phyloP scores from a whole-genome alignment of 805 yeast species.

The Hermanozyma aechmeae region DNA sequence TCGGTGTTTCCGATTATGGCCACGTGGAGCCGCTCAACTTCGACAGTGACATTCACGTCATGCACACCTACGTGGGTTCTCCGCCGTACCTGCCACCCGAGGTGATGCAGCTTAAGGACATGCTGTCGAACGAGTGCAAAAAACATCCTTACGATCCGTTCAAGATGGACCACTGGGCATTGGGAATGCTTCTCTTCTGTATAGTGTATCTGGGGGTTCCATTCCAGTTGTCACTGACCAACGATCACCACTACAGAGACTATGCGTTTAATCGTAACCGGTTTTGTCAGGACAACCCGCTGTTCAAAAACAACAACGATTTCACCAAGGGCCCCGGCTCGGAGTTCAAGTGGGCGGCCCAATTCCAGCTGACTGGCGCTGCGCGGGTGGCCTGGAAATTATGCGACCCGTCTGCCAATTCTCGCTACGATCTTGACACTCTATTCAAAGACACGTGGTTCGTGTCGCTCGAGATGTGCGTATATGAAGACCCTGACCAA shows the following conservation, averaged over 20 bases:
- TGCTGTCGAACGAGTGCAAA: slow-evolving; percentile 20
- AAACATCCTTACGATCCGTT: slow-evolving; percentile 51
- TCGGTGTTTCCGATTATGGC: slow-evolving; percentile 65
- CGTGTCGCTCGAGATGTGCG: slow-evolving; percentile 47
- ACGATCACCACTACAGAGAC: slow-evolving; percentile 44
- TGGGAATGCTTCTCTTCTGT: slow-evolving; percentile 61
- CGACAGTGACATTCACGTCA: slow-evolving; percentile 25
- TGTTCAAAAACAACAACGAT: slow-evolving; percentile 38
- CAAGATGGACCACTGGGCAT: slow-evolving; percentile 63
- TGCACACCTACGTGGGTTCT: slow-evolving; percentile 57
- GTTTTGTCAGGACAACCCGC: slow-evolving; percentile 31
- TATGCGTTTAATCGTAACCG: slow-evolving; percentile 41
- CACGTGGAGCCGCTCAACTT: slow-evolving; percentile 45
- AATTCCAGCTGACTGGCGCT: slow-evolving; percentile 47
- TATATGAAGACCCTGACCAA: slow-evolving; percentile 40
- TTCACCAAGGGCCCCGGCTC: slow-evolving; percentile 54
- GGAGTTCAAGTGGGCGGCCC: slow-evolving; percentile 63
- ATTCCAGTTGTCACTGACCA: slow-evolving; percentile 42
- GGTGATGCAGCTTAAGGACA: slow-evolving; percentile 43
- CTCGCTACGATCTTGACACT: slow-evolving; percentile 45
- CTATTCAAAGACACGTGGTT: slow-evolving; percentile 62
- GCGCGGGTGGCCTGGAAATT: slow-evolving; percentile 69
- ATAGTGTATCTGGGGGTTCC: slow-evolving; percentile 52
- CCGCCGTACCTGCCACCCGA: slow-evolving; percentile 81
- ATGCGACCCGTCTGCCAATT: slow-evolving; percentile 50